Conservation (phyloP, 2,329 filamentous ascomycete genomes). For the Hypoxylon sp. region DNA sequence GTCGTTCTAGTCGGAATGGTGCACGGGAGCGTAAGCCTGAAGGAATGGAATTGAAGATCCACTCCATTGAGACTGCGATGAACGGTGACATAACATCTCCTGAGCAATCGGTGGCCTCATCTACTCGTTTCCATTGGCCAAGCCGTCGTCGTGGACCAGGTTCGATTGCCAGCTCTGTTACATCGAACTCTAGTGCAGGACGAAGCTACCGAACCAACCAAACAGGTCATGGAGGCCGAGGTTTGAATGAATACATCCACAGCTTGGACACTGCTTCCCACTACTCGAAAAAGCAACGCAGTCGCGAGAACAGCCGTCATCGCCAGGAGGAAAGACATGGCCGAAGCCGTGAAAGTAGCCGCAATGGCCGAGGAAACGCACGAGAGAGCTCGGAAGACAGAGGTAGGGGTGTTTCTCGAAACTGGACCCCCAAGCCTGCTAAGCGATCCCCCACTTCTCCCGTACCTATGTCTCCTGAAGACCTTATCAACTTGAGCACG, state of each 20-base stretch:
- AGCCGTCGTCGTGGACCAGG: slow-evolving; percentile 67
- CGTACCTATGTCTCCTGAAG: slow-evolving; percentile 93
- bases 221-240: slow-evolving; percentile 68
- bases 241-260: slow-evolving; percentile 87
- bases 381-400: slow-evolving; percentile 79
- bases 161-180: slow-evolving; percentile 71
- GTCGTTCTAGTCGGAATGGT: slow-evolving; percentile 73
- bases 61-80: slow-evolving; percentile 67
- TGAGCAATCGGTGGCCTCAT: slow-evolving; percentile 69
- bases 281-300: slow-evolving; percentile 69
- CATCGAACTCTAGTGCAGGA: slow-evolving; percentile 67
- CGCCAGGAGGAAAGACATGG: slow-evolving; percentile 59
- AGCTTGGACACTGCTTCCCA: slow-evolving; percentile 84
- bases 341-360: slow-evolving; percentile 63
- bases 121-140: slow-evolving; percentile 70
- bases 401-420: slow-evolving; percentile 75
- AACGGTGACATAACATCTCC: slow-evolving; percentile 70
- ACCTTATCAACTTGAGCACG: slow-evolving; percentile 75
- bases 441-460: slow-evolving; percentile 94
- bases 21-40: slow-evolving; percentile 85
- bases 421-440: slow-evolving; percentile 75
- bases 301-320: slow-evolving; percentile 69
- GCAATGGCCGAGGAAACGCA: slow-evolving; percentile 64
- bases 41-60: slow-evolving; percentile 76
- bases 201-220: slow-evolving; percentile 67